Evolutionary conservation across 768 basidiomycete species (phyloP).

Genomic region (Boletus rubroflammeus): DNA sequence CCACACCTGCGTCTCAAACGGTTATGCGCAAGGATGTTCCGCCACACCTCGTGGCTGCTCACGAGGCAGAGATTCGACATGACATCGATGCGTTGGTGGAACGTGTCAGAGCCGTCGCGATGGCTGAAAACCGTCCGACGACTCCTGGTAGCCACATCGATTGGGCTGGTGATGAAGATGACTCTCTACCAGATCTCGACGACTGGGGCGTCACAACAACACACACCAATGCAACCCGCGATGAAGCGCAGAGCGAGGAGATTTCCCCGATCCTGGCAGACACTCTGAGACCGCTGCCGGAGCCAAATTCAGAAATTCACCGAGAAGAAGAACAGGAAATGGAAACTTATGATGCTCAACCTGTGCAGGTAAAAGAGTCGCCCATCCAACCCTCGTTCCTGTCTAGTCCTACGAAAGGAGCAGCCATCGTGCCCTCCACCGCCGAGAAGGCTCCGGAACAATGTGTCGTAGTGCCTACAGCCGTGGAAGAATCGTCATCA

Average conservation of each 20-base stretch:
- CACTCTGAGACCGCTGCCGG: conserved; percentile 57
- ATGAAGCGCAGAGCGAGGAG: conserved; percentile 35
- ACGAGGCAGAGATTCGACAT: conserved; percentile 48
- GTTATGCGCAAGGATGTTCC: conserved; percentile 52
- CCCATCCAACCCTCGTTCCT: conserved; percentile 6
- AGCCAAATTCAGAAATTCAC: conserved; percentile 33
- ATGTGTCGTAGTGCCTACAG: conserved; percentile 12
- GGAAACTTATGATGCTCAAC: conserved; percentile 16
- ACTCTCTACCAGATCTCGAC: conserved; percentile 74
- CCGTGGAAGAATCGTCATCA: conserved; percentile 5
- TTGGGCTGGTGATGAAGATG: conserved; percentile 87
- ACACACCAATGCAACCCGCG: conserved; percentile 23
- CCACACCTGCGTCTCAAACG: conserved; percentile 22
- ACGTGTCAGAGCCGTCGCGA: conserved; percentile 68
- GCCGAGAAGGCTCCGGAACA: conserved; percentile 16
- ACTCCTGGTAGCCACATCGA: conserved; percentile 81
- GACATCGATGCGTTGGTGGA: conserved; percentile 78
- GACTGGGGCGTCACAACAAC: conserved; percentile 74
- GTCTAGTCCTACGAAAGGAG: conserved; percentile 4
- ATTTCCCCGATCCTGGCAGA: conserved; percentile 71
- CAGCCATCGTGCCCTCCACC: not conserved
- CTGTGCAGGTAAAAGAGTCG: conserved; percentile 4
- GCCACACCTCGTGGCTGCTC: conserved; percentile 46
- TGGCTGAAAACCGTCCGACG: conserved; percentile 61
- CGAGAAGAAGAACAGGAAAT: conserved; percentile 21